Conservation (phyloP, 768 basidiomycete genomes). For the Boletus eberwhitei region DNA sequence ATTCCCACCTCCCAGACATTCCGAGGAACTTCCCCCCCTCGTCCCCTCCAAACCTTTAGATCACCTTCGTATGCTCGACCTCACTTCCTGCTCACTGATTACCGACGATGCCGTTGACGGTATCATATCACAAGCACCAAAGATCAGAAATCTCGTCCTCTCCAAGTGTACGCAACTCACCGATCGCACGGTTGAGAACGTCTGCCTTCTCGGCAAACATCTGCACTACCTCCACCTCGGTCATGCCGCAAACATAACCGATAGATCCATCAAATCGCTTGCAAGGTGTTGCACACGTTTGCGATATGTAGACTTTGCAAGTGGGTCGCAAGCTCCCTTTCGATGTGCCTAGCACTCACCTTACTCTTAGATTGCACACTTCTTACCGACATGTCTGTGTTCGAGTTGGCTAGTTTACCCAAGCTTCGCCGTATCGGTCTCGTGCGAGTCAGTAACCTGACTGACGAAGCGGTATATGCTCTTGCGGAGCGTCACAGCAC, state of each 20-base stretch:
- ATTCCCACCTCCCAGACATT: constrained; percentile 37
- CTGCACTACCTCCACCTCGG: constrained; percentile 95
- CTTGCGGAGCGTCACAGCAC: constrained; percentile 82
- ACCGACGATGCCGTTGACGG: constrained; percentile 85
- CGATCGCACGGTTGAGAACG: constrained; percentile 76
- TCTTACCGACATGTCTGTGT: constrained; percentile 91
- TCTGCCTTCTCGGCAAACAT: constrained; percentile 86
- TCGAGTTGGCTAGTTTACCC: constrained; percentile 82
- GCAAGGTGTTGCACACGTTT: constrained; percentile 86
- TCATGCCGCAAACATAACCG: constrained; percentile 87
- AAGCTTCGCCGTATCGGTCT: constrained; percentile 94
- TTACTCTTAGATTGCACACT: constrained; percentile 65
- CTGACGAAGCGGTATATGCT: constrained; percentile 89
- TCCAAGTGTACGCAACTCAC: constrained; percentile 82
- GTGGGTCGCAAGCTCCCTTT: constrained; percentile 44
- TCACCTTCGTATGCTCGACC: constrained; percentile 87
- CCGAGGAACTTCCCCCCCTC: constrained; percentile 61
- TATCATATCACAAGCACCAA: constrained; percentile 75
- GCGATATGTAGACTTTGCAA: constrained; percentile 95
- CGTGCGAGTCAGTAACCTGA: constrained; percentile 88
- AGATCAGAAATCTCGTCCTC: constrained; percentile 81
- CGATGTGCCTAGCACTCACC: constrained; percentile 5
- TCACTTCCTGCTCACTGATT: constrained; percentile 79
- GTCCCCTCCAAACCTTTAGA: constrained; percentile 64
- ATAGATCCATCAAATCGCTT: constrained; percentile 77